phyloP scores from a whole-genome alignment of 441 rosid genomes.

The Arabidopsis lyrata region DNA sequence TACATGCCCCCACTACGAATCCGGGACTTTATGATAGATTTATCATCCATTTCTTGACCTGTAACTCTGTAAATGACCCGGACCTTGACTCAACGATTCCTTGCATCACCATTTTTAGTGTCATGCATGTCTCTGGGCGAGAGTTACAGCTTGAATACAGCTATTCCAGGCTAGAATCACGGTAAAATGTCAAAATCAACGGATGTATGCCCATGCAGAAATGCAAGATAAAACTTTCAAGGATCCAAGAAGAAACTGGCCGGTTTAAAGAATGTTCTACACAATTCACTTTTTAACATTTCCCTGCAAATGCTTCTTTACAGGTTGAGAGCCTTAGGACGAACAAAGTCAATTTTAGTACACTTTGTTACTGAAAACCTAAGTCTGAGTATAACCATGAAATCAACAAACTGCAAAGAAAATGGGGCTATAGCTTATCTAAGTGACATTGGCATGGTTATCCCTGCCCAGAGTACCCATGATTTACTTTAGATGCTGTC shows the following conservation, averaged over 20 bases:
- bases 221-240: not conserved
- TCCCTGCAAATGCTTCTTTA: not conserved
- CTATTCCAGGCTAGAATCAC: constrained; percentile 21
- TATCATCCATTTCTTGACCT: not conserved
- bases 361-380: constrained; percentile 21
- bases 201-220: not conserved
- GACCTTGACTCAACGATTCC: not conserved
- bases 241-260: constrained; percentile 13
- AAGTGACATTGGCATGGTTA: constrained; percentile 14
- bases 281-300: not conserved
- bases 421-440: constrained; percentile 5
- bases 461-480: not conserved
- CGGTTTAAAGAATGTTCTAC: not conserved
- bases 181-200: constrained; percentile 12
- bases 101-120: constrained; percentile 9
- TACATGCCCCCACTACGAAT: constrained; percentile 9
- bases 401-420: not conserved
- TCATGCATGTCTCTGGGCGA: constrained; percentile 14
- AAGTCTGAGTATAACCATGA: not conserved
- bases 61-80: constrained; percentile 10
- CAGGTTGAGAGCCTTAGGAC: not conserved
- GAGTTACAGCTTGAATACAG: constrained; percentile 26
- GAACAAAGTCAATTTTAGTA: constrained; percentile 11
- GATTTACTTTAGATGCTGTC: not conserved
- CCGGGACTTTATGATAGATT: not conserved